phyloP scores from a whole-genome alignment of 805 yeast species.

The Candida nitratophila region DNA sequence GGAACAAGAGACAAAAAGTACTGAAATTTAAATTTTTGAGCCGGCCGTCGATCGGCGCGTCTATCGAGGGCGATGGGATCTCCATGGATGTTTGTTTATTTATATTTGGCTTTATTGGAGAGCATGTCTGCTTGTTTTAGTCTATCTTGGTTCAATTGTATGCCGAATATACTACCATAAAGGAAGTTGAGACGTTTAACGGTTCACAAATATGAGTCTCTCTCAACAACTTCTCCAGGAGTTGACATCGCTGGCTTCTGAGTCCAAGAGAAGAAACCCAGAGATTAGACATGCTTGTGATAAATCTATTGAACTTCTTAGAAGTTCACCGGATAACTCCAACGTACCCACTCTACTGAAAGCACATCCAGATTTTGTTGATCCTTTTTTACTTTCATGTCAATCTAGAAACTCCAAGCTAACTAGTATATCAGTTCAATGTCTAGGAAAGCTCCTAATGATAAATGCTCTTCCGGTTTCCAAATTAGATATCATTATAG shows the following conservation, averaged over 20 bases:
- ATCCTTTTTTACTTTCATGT: conserved; percentile 70
- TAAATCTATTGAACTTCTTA: conserved; percentile 40
- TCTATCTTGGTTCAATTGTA: too few species aligned
- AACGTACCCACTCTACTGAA: background rate
- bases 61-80: too few species aligned
- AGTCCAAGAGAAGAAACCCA: conserved; percentile 61
- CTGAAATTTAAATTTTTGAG: too few species aligned
- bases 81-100: too few species aligned
- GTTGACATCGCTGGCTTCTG: conserved; percentile 52
- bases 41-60: too few species aligned
- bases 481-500: conserved; percentile 49
- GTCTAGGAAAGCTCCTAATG: conserved; percentile 55
- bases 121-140: too few species aligned
- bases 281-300: conserved; percentile 60
- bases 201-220: conserved; percentile 40
- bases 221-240: conserved; percentile 49
- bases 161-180: too few species aligned
- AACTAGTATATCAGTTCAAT: conserved; percentile 63
- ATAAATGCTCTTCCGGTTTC: conserved; percentile 46
- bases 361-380: conserved; percentile 39
- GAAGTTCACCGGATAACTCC: conserved; percentile 27
- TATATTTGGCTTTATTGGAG: background rate
- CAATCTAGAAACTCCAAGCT: conserved; percentile 69
- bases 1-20: too few species aligned
- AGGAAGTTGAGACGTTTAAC: too few species aligned